Evolutionary conservation across 2,329 filamentous ascomycete genomes (phyloP).

Genomic region (Nectriaceae sp.): DNA sequence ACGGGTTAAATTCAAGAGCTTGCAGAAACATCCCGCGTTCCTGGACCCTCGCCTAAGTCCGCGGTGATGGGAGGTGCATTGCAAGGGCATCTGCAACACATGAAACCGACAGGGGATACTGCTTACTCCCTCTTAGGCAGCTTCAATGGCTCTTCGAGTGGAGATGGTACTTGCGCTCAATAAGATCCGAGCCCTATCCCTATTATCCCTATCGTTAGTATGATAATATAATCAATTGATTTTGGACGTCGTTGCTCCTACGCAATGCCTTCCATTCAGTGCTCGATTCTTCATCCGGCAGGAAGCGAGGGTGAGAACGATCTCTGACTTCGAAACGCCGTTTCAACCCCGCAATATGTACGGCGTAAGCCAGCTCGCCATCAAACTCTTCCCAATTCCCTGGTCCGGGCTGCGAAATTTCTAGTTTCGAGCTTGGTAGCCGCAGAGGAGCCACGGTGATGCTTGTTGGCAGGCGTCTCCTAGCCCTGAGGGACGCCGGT

Average conservation of each 20-base stretch:
- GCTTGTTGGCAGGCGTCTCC: constrained; percentile 6
- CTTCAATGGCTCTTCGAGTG: not conserved
- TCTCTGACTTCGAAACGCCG: too few relatives aligned
- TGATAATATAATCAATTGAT: not conserved
- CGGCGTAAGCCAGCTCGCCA: not conserved
- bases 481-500: constrained; percentile 12
- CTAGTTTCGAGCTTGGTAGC: constrained; percentile 11
- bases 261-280: not conserved
- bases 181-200: not conserved
- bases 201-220: too few relatives aligned
- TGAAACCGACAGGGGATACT: not conserved
- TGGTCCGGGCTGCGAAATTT: constrained; percentile 11
- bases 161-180: not conserved
- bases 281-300: not conserved
- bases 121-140: not conserved
- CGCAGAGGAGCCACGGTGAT: constrained; percentile 9
- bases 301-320: too few relatives aligned
- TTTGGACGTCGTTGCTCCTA: not conserved
- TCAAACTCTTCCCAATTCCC: constrained; percentile 7
- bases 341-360: constrained; percentile 18
- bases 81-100: not conserved
- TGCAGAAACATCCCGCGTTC: not conserved
- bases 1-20: not conserved
- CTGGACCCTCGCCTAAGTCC: not conserved
- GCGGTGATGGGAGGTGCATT: not conserved